Evolutionary conservation across 495 filamentous ascomycete species (phyloP), one percentile per base, ranked within the genome.

Genomic region (Astrocystis sublimbata): DNA sequence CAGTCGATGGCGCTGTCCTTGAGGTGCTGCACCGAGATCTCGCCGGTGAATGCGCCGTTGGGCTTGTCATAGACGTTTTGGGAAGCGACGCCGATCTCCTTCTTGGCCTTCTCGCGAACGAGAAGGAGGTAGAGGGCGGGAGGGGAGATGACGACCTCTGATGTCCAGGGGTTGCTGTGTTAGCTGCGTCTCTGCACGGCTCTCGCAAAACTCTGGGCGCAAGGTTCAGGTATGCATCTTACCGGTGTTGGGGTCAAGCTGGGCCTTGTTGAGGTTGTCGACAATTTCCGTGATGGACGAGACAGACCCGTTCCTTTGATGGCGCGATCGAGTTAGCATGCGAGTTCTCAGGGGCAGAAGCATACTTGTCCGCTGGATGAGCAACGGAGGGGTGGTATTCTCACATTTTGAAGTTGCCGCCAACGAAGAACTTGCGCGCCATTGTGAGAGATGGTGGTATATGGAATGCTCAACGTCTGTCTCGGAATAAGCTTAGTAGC

Each of bases 351-450:
- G 9, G 31, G 52, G 26, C 23, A 21, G 38, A 0, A 19, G 57
- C 0, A 19, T 41, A 31, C 10, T 45, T 15, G 8, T 21, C 38
- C 7, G 30, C 19, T 21, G 15, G 30, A 30, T 2, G 17, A 42
- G 65, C 65, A 67, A 55, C 46, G 65, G 45, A 46, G 57, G 63
- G 65, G 46, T 55, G 58, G 26, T 79, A n/a, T n/a, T n/a, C 83
- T 56, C 75, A 93, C 92, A 96, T 97, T 83, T 98, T 98, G 84
- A 98, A 98, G 87, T 98, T 98, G 73, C 94, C 94, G 76, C 94
- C 94, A 75, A 98, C 92, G 80, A 98, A 97, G 85, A 97, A 98
- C 88, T 92, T 89, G 83, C 94, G 93, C 80, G 86, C 82, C 92
- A 96, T 97, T 71, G 49, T 85, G 76, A 58, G 43, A 31, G 45